Evolutionary conservation across 1,284 basidiomycete species (phyloP).

Genomic region (Calocybe gambosa): DNA sequence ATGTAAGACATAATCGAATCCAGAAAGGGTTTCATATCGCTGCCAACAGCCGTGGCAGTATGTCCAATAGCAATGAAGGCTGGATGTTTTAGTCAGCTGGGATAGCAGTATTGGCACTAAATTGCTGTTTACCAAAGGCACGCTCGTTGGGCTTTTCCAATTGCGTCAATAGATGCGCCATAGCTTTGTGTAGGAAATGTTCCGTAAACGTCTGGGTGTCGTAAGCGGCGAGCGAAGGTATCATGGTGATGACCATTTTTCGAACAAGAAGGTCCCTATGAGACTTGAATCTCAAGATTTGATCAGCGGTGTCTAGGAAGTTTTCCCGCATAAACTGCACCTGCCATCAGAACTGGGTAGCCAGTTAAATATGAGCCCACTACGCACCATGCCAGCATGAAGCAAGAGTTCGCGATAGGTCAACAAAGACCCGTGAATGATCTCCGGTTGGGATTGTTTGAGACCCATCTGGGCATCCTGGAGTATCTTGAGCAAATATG

Average conservation of each 20-base stretch:
- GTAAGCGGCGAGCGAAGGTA: constrained; percentile 91
- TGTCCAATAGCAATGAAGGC: constrained; percentile 97
- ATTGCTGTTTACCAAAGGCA: constrained; percentile 60
- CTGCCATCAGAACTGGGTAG: constrained; percentile 1
- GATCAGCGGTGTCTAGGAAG: constrained; percentile 86
- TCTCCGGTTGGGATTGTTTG: constrained; percentile 74
- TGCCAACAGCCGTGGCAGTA: constrained; percentile 86
- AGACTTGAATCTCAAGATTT: constrained; percentile 85
- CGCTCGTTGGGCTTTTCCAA: constrained; percentile 88
- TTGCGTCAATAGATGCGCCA: constrained; percentile 85
- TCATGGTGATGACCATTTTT: constrained; percentile 90
- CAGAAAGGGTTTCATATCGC: constrained; percentile 94
- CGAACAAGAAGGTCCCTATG: constrained; percentile 84
- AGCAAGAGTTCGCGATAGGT: constrained; percentile 90
- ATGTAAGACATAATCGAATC: constrained; percentile 90
- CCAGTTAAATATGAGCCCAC: background rate
- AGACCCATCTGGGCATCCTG: constrained; percentile 87
- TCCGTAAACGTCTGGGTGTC: constrained; percentile 89
- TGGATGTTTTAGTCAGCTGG: constrained; percentile 20
- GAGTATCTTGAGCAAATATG: constrained; percentile 74
- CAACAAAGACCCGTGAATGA: constrained; percentile 90
- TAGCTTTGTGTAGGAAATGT: constrained; percentile 85
- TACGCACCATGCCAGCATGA: constrained; percentile 83
- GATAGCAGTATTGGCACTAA: background rate
- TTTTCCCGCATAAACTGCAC: constrained; percentile 88